Conservation (phyloP, 2,329 filamentous ascomycete genomes). For the Trichoderma semiorbis region DNA sequence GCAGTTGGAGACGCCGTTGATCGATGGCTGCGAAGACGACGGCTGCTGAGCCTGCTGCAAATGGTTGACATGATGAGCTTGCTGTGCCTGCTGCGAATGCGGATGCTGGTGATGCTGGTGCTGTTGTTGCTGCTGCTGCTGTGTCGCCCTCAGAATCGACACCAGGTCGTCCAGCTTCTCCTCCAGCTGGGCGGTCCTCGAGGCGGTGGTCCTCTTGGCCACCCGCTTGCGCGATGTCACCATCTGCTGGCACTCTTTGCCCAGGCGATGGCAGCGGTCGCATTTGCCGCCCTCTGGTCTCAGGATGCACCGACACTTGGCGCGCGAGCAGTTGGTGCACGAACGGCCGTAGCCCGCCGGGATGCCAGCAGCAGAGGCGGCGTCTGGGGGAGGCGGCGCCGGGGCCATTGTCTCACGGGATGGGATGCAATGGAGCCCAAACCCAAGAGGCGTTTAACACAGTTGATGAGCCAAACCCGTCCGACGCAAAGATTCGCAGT, state of each 20-base stretch:
- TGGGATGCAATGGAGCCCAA: not conserved
- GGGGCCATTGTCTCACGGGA: slow-evolving; percentile 7
- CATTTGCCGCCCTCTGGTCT: slow-evolving; percentile 33
- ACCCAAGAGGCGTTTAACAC: not conserved
- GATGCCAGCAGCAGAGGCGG: slow-evolving; percentile 21
- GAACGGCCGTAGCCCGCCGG: slow-evolving; percentile 43
- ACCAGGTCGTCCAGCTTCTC: slow-evolving; percentile 50
- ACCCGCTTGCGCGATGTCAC: slow-evolving; percentile 39
- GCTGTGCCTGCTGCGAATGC: slow-evolving; percentile 14
- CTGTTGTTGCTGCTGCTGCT: slow-evolving; percentile 22
- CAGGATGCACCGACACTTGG: slow-evolving; percentile 49
- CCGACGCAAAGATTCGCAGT: not conserved
- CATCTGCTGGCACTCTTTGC: slow-evolving; percentile 46
- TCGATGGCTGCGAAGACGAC: slow-evolving; percentile 18
- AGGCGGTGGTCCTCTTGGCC: slow-evolving; percentile 32
- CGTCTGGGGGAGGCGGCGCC: slow-evolving; percentile 13
- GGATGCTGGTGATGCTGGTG: slow-evolving; percentile 6
- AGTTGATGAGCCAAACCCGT: not conserved
- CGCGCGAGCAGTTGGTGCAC: slow-evolving; percentile 45
- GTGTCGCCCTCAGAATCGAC: slow-evolving; percentile 39
- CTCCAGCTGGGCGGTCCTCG: slow-evolving; percentile 45
- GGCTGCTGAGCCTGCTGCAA: slow-evolving; percentile 10
- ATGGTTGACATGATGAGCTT: slow-evolving; percentile 4
- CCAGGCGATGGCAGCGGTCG: slow-evolving; percentile 44
- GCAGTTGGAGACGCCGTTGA: not conserved